Conservation (phyloP, 2,329 filamentous ascomycete species). For the Ceratocystis variospora region DNA sequence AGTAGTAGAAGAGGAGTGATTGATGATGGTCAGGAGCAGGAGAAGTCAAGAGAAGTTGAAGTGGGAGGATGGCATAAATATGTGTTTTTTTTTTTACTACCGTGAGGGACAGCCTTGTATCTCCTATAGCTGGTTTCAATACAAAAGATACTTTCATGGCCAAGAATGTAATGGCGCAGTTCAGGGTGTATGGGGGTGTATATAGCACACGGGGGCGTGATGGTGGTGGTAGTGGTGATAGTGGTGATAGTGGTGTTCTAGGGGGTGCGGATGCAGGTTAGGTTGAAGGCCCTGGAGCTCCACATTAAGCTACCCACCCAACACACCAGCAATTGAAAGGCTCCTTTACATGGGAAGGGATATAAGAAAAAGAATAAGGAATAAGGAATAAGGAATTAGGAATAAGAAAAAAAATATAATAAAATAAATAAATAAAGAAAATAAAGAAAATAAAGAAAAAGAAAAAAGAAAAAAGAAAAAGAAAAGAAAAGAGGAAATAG, state of each 20-base stretch:
- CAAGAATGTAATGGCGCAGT: conserved; percentile 1
- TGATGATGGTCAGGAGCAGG: background rate
- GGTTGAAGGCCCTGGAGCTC: background rate
- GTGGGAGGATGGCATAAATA: conserved; percentile 12
- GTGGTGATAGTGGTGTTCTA: background rate
- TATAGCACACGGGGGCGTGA: background rate
- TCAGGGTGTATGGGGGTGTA: background rate
- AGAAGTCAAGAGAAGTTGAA: background rate
- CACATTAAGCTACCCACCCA: background rate
- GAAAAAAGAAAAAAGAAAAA: too few relatives aligned
- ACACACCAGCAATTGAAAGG: background rate
- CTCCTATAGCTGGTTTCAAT: background rate
- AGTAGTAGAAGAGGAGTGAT: background rate
- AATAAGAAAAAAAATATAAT: too few relatives aligned
- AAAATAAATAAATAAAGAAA: too few relatives aligned
- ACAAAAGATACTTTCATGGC: background rate
- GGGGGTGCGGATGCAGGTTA: background rate
- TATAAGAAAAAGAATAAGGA: too few relatives aligned
- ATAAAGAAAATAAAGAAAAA: too few relatives aligned
- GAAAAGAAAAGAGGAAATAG: too few relatives aligned
- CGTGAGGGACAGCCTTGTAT: conserved; percentile 2
- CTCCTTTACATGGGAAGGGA: background rate
- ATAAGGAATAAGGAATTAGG: too few relatives aligned
- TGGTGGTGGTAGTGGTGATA: too few relatives aligned
- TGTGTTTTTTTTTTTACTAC: conserved; percentile 16